Evolutionary conservation across 768 basidiomycete species (phyloP).

Genomic region (Agrocybe pediades): DNA sequence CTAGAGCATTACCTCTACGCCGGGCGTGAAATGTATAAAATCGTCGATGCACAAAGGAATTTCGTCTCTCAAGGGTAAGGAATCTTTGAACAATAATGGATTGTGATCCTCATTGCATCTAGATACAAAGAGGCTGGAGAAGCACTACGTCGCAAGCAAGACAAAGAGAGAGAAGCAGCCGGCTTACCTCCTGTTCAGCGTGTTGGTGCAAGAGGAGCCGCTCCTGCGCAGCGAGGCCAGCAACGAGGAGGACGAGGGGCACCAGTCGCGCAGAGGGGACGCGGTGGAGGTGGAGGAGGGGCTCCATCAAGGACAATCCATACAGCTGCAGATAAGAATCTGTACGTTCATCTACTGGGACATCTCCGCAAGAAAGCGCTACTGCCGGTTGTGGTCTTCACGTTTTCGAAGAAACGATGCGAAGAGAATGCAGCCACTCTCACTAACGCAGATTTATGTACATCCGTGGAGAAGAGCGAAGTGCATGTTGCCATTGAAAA

Average conservation of each 20-base stretch:
- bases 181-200: slow-evolving; percentile 86
- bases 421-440: slow-evolving; percentile 95
- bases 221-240: slow-evolving; percentile 55
- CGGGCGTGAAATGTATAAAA: slow-evolving; percentile 90
- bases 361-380: slow-evolving; percentile 84
- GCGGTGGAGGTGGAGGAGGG: slow-evolving; percentile 47
- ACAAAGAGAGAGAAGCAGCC: slow-evolving; percentile 96
- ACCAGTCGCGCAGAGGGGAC: slow-evolving; percentile 28
- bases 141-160: slow-evolving; percentile 89
- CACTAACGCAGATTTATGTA: slow-evolving; percentile 85
- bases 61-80: slow-evolving; percentile 78
- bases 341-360: slow-evolving; percentile 91
- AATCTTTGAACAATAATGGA: not conserved
- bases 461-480: slow-evolving; percentile 92
- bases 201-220: slow-evolving; percentile 77
- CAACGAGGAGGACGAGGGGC: slow-evolving; percentile 50
- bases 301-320: slow-evolving; percentile 56
- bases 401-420: slow-evolving; percentile 94
- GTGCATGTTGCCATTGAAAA: slow-evolving; percentile 94
- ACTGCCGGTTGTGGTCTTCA: slow-evolving; percentile 95
- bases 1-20: slow-evolving; percentile 97
- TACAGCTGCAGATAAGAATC: slow-evolving; percentile 78
- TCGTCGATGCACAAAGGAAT: slow-evolving; percentile 79
- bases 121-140: slow-evolving; percentile 93
- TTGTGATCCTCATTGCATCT: not conserved